phyloP scores from a whole-genome alignment of 805 yeast species.

The Lipomyces yamadae region DNA sequence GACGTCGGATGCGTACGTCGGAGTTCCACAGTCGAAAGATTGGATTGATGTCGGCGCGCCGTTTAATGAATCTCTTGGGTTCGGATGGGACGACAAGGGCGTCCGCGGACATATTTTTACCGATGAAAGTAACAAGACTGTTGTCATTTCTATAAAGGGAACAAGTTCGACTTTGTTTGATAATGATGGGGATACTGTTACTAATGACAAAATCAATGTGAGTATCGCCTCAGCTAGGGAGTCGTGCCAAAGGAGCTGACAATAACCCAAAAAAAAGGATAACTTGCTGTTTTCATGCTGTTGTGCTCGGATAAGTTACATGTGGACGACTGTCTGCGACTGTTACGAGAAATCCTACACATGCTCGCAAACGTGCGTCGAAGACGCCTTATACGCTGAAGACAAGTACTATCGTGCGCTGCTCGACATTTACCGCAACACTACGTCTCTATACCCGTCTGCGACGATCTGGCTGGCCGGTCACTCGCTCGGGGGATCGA shows the following conservation, averaged over 20 bases:
- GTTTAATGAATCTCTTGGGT: slow-evolving; percentile 52
- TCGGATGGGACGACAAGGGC: slow-evolving; percentile 89
- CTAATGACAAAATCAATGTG: slow-evolving; percentile 73
- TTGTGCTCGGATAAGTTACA: slow-evolving; percentile 89
- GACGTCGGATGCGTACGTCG: slow-evolving; percentile 91
- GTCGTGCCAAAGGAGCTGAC: background rate
- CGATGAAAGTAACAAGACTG: slow-evolving; percentile 58
- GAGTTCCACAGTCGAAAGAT: slow-evolving; percentile 75
- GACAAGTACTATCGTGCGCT: slow-evolving; percentile 87
- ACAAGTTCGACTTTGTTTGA: slow-evolving; percentile 72
- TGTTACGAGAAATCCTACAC: slow-evolving; percentile 84
- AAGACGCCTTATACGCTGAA: slow-evolving; percentile 70
- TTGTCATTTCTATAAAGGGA: slow-evolving; percentile 85
- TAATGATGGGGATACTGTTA: slow-evolving; percentile 69
- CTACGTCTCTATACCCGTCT: slow-evolving; percentile 67
- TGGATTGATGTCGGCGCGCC: slow-evolving; percentile 72
- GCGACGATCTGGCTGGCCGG: slow-evolving; percentile 90
- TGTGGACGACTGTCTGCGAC: slow-evolving; percentile 97
- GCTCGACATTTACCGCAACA: slow-evolving; percentile 77
- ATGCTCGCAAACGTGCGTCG: slow-evolving; percentile 88
- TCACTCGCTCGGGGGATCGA: slow-evolving; percentile 92
- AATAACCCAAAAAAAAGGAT: slow-evolving; percentile 49
- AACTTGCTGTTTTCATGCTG: slow-evolving; percentile 92
- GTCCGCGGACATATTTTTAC: slow-evolving; percentile 90
- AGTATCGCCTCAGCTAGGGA: background rate